Evolutionary conservation across 73 alveolate genomes (phyloP), one percentile per base, ranked within the genome.

Genomic region (Tetrahymena malaccensis): DNA sequence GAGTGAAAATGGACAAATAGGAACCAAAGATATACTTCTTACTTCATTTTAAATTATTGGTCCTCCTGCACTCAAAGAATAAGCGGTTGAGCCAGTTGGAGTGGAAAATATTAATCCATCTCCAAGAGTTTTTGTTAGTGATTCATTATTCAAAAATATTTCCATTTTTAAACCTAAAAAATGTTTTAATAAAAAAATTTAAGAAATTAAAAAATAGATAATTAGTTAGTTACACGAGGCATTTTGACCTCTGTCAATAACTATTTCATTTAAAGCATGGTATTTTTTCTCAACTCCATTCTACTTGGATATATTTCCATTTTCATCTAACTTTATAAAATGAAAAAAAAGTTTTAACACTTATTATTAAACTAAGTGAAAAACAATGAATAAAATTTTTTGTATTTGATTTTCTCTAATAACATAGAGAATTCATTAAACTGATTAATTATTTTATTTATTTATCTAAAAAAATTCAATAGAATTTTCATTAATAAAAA

Each of bases 31-130:
- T 70, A 98, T 96, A 25, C 99, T 97, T 85, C 98, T 98, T 6
- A 99, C 99, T 94, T 96, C 97, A 94, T 96, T 97, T 93, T 98
- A 98, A 93, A 99, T 97, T n/a, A 98, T 96, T 19, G 99, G 98
- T 15, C 99, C 99, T 58, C 99, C 99, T 9, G 99, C 99, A 93
- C 99, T 95, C 85, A 99, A 83, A 93, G 98, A 97, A 95, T 99
- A 99, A 8, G 99, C 99, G 3, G 99, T 98, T 15, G 99, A 98
- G 15, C 99, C 99, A 0, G 99, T 99, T 3, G 99, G 99, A 17
- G 99, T 98, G 34, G 99, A 94, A 37, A 97, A 85, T 27, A 99
- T 99, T n/a, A 98, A 83, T 34, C 98, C 99, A 97, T 99, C 99
- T 44, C 99, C 99, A 43, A 89, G 70, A 5, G 95, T 93, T 85